phyloP scores from a whole-genome alignment of 352 stramenopile species.

The Pythium pyrilobum region DNA sequence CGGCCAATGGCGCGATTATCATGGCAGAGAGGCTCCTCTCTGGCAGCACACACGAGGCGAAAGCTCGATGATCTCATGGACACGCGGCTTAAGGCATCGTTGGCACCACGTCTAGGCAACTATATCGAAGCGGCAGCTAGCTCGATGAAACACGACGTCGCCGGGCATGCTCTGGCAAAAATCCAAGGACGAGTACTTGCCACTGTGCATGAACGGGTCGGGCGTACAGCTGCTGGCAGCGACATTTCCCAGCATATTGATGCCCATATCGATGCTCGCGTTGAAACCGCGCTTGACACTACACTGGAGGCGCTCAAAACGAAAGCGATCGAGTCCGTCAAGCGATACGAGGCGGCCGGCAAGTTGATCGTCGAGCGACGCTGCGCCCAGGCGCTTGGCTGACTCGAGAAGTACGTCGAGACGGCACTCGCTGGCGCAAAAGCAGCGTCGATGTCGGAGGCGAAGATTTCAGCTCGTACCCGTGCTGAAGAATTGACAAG shows the following conservation, averaged over 20 bases:
- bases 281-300: neutral
- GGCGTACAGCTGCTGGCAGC: too few species aligned
- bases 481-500: neutral
- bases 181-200: too few species aligned
- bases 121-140: neutral
- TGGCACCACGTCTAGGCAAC: neutral
- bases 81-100: neutral
- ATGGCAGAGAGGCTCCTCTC: neutral
- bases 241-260: too few species aligned
- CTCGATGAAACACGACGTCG: neutral
- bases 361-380: neutral
- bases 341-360: neutral
- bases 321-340: neutral
- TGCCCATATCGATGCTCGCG: neutral
- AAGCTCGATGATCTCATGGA: neutral
- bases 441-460: neutral
- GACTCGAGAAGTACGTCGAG: neutral
- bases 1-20: too few species aligned
- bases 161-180: too few species aligned
- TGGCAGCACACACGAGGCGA: neutral
- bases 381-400: neutral
- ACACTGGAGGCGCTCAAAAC: neutral
- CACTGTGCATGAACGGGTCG: neutral
- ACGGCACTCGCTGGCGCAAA: neutral
- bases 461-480: neutral